These are phyloP conservation scores for Candida boleticola DNA, from an alignment of 805 yeast species.

Conservation along the genomic window DNA sequence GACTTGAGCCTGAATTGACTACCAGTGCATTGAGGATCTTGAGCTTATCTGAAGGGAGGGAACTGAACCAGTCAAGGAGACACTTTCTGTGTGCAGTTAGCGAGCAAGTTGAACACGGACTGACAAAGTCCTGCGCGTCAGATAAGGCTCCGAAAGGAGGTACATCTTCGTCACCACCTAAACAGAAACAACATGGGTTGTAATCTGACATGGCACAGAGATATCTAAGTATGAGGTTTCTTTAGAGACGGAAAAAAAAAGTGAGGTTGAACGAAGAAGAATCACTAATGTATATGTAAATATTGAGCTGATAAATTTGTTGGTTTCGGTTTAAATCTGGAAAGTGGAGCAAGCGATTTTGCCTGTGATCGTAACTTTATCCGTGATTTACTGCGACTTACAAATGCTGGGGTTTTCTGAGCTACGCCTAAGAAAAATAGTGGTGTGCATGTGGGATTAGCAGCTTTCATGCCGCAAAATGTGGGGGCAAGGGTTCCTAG, in stretches of 20 bases:
- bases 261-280: not conserved
- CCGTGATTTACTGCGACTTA: not conserved
- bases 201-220: constrained; percentile 10
- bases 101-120: constrained; percentile 39
- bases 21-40: constrained; percentile 13
- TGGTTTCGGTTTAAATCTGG: too few relatives aligned
- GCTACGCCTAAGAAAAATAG: not conserved
- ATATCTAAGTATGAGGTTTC: not conserved
- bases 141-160: constrained; percentile 36
- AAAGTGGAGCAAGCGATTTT: too few relatives aligned
- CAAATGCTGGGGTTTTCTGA: not conserved
- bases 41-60: constrained; percentile 28
- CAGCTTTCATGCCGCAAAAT: too few relatives aligned
- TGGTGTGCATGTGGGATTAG: too few relatives aligned
- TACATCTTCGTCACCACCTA: constrained; percentile 36
- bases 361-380: not conserved
- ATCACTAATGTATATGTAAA: too few relatives aligned
- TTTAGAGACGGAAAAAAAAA: not conserved
- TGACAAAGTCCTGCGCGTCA: constrained; percentile 36
- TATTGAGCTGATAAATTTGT: too few relatives aligned
- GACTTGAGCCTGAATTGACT: too few relatives aligned
- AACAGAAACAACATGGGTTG: constrained; percentile 34
- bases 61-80: constrained; percentile 40
- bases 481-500: too few relatives aligned
- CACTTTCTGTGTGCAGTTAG: constrained; percentile 37